phyloP scores from a whole-genome alignment of 176 grass and related monocot genomes.

The Poa pratensis region DNA sequence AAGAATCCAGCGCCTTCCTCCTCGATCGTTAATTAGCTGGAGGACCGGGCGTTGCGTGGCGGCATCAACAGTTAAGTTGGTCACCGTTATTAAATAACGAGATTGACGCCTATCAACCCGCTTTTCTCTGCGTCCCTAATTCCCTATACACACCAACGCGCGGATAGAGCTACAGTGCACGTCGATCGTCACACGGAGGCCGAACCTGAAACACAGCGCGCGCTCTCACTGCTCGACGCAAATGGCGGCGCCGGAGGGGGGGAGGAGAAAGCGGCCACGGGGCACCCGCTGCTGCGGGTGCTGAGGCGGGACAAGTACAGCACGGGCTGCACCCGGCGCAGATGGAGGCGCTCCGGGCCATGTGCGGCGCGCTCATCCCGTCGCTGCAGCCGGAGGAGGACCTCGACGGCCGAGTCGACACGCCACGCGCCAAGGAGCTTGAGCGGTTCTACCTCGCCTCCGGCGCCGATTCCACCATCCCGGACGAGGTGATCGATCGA shows the following conservation, averaged over 20 bases:
- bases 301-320: constrained; percentile 51
- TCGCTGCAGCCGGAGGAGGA: constrained; percentile 46
- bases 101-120: neutral
- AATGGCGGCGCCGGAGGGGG: neutral
- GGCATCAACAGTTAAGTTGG: neutral
- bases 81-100: constrained; percentile 10
- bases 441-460: constrained; percentile 72
- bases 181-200: neutral
- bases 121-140: too few relatives aligned
- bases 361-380: constrained; percentile 75
- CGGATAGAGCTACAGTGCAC: neutral
- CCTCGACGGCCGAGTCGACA: constrained; percentile 35
- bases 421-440: constrained; percentile 29
- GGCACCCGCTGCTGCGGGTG: constrained; percentile 57
- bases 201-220: neutral
- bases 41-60: neutral
- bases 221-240: neutral
- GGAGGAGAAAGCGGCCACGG: constrained; percentile 15
- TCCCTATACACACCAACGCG: neutral
- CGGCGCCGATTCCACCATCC: constrained; percentile 51
- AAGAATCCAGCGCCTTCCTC: neutral
- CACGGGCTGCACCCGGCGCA: constrained; percentile 61
- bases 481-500: constrained; percentile 59
- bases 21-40: neutral
- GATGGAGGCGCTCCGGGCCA: constrained; percentile 68